A percentile compares a stretch with the other conserved stretches of the same genome.
These are phyloP conservation scores for Scytalidium sp. DNA, from an alignment of 2,329 filamentous ascomycete species.

Conservation along the genomic window DNA sequence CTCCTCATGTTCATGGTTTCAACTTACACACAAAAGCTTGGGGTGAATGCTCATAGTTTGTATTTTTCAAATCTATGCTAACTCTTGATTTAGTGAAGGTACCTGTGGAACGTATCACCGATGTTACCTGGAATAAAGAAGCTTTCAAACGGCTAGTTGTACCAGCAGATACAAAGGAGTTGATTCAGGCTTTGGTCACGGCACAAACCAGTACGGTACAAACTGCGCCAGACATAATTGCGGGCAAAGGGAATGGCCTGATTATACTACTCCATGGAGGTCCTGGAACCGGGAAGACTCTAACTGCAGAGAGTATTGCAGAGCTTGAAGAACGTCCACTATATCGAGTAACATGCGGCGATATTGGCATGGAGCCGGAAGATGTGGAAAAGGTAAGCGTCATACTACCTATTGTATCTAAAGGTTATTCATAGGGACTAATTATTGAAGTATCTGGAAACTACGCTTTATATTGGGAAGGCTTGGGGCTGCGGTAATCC, in stretches of 20 bases:
- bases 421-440: too few species aligned
- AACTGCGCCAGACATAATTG: slow-evolving; percentile 6
- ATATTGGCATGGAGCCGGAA: slow-evolving; percentile 63
- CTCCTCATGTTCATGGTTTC: too few species aligned
- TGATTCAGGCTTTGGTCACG: slow-evolving; percentile 43
- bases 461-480: slow-evolving; percentile 13
- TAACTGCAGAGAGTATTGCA: slow-evolving; percentile 48
- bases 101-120: slow-evolving; percentile 4
- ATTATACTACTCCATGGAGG: slow-evolving; percentile 39
- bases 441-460: slow-evolving; percentile 18
- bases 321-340: slow-evolving; percentile 47
- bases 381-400: slow-evolving; percentile 63
- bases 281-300: slow-evolving; percentile 20
- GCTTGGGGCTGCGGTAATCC: slow-evolving; percentile 10
- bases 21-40: too few species aligned
- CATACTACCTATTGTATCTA: too few species aligned
- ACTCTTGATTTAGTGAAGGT: too few species aligned
- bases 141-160: slow-evolving; percentile 44
- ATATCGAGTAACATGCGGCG: slow-evolving; percentile 58
- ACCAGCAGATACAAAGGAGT: slow-evolving; percentile 41
- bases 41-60: too few species aligned
- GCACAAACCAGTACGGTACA: slow-evolving; percentile 32
- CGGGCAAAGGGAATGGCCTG: slow-evolving; percentile 37
- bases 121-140: slow-evolving; percentile 33
- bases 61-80: too few species aligned